Base-by-base conservation (phyloP, 148 eudicot genomes). In the Vaccinium myrtillus region DNA sequence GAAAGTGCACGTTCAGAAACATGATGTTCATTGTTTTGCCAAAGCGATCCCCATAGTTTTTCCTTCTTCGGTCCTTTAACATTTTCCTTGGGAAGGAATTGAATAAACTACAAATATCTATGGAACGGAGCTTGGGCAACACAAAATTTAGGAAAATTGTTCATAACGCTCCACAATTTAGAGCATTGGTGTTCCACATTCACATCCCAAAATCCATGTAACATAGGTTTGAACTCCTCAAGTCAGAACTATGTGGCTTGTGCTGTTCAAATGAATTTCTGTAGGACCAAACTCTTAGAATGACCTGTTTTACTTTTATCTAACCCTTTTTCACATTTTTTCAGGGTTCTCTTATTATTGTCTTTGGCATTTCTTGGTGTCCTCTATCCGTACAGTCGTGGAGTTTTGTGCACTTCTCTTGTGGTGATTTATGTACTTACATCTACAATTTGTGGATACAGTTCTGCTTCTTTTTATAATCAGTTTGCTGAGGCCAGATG, bases 371-470 rank as follows among this genome's bases (percentile, higher is more conserved):
- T 89, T 84, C 76, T 93, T 54, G 92, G 91, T 21, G 69, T 91
- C 83, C 85, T 94, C 70, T 90, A 91, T 88, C 98, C 92, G 19
- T 94, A 93, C 87, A 84, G 85, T 81, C 92, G 83, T 69, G 96
- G 98, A 86, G 82, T 92, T 78, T 75, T 95, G 36, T 92, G 89
- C 82, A 90, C 92, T 75, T 92, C 88, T 85, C 67, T 90, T 59
- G 87, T 94, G 79, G 85, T 88, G 71, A 71, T 92, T 70, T 94
- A 93, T 87, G 86, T 88, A 81, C 84, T 92, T 61, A 91, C 95
- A 77, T 93, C 95, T 78, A 83, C 84, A 36, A 82, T 93, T 85
- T 93, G 94, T 81, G 98, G 98, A 80, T 95, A 94, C 87, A 86
- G 83, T 81, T 87, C 98, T 6, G 89, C 95, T 87, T 91, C 98